Base-by-base conservation (phyloP, 768 basidiomycete species). In the Leccinum uliginosum region DNA sequence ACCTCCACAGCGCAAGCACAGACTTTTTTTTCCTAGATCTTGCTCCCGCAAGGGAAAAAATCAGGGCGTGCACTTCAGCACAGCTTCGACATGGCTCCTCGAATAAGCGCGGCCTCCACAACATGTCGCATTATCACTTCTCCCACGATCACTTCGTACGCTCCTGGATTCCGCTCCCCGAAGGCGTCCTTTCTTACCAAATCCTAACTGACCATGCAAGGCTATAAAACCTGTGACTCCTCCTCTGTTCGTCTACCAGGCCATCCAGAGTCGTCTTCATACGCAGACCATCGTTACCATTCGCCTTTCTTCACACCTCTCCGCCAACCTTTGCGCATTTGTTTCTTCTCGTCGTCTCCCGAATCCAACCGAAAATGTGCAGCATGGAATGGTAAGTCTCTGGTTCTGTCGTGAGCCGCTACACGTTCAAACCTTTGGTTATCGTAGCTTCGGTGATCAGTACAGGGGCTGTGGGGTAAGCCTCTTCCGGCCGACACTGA, bases 301-400 rank as follows among this genome's bases (percentile, higher is more conserved):
- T n/a, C 3, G 48, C 30, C 43, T 21, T 15, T 17, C 14, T 27
- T 32, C 14, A 11, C 23, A 12, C 24, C 44, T 30, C 34, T 17
- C 55, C 32, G 17, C 35, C 19, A 19, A 32, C 63, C 4, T 34
- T 43, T 14, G 27, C 24, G 14, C 45, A 17, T 32, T 51, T 19
- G 29, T 43, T 14, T 26, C 43, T 27, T 30, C 26, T 43, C 55
- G 17, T 40, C 40, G 7, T 47, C 60, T 51, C 49, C 21, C 29
- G 8, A 54, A 59, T 24, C 58, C 51, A 51, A 35, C 21, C 65
- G 6, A 66, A 24, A 44, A 85, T 85, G 84, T 85, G 84, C 59
- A 74, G 72, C 67, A 77, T 79, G 64, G 84, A 85, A 78, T 79
- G 81, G 83, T 84, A 62, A 61, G 63, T 64, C 56, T 46, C 30